Conservation (phyloP, 495 filamentous ascomycete species). For the Tuber melanosporum region DNA sequence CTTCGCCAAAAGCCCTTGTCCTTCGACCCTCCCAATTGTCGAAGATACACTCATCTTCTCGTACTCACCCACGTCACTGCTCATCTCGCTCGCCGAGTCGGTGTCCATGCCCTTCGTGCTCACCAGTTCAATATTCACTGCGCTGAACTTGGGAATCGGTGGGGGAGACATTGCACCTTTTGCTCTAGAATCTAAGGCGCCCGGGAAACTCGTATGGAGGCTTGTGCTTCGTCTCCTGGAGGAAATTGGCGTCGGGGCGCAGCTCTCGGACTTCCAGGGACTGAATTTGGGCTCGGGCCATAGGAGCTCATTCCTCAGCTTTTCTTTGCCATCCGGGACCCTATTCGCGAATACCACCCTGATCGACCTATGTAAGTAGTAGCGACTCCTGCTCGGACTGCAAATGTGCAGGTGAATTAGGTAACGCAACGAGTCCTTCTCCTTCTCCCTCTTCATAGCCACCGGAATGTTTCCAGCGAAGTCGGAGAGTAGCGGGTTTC, state of each 20-base stretch:
- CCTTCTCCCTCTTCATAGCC: slow-evolving; percentile 44
- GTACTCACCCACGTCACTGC: slow-evolving; percentile 30
- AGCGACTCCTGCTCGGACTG: slow-evolving; percentile 73
- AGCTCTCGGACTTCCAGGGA: slow-evolving; percentile 66
- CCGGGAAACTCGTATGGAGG: slow-evolving; percentile 26
- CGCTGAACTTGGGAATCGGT: slow-evolving; percentile 13
- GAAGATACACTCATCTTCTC: slow-evolving; percentile 37
- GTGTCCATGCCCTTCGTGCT: slow-evolving; percentile 12
- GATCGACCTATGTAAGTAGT: slow-evolving; percentile 84
- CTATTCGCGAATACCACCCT: slow-evolving; percentile 96
- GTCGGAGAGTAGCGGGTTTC: slow-evolving; percentile 50
- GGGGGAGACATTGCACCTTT: slow-evolving; percentile 18
- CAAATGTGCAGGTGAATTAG: slow-evolving; percentile 92
- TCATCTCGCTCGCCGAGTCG: slow-evolving; percentile 11
- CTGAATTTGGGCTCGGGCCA: slow-evolving; percentile 81
- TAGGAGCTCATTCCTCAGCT: slow-evolving; percentile 82
- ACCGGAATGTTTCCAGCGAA: slow-evolving; percentile 20
- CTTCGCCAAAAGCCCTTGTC: slow-evolving; percentile 35
- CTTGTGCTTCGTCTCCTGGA: slow-evolving; percentile 34
- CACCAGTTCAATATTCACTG: slow-evolving; percentile 1
- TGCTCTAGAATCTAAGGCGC: slow-evolving; percentile 7
- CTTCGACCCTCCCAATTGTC: slow-evolving; percentile 25
- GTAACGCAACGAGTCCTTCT: slow-evolving; percentile 80
- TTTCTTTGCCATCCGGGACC: slow-evolving; percentile 94
- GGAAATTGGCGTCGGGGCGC: slow-evolving; percentile 37